Base-by-base conservation (phyloP, 148 eudicot species). In the Diospyros lotus region DNA sequence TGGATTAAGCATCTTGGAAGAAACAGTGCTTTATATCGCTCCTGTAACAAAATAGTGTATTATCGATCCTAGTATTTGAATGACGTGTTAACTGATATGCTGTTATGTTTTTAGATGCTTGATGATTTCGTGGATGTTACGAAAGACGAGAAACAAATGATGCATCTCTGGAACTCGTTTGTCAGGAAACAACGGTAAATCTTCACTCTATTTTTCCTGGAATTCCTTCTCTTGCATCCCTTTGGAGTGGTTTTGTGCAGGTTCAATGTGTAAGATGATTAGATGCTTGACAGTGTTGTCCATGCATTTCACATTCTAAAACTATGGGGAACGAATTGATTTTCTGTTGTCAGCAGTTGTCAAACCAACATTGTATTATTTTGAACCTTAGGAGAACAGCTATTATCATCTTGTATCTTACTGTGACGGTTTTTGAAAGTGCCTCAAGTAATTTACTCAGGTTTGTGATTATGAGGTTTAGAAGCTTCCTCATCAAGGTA, bases 81-180 rank as follows among this genome's bases (percentile, higher is more conserved):
- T 59, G 44, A 48, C 50, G 4, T 68, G 28, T 40, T 68, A 40
- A 64, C 43, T 64, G 58, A 28, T 60, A 46, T 39, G 11, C n/a
- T 64, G 48, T 71, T 51, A 64, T 77, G 59, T 76, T 39, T 76
- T 79, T 89, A 95, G 99, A 86, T 95, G 96, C 93, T 95, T 67
- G 99, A 95, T 76, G 99, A 93, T 86, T 95, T 95, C 87, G 91
- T 95, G 68, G 99, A 95, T 81, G 99, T 95, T 54, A 85, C 94
- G 64, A 88, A 86, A 81, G 93, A 93, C 65, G 99, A 95, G 86
- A 95, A 95, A 79, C 90, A 88, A 75, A 80, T 95, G 79, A 95
- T 95, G 99, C 97, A 95, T 93, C 93, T 95, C 13, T 95, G 99
- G 99, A 95, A 95, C 80, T 95, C 99, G 44, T 91, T 95, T 81